Conservation (phyloP, 305 asterid genomes). For the Solanum aculeatissimum region DNA sequence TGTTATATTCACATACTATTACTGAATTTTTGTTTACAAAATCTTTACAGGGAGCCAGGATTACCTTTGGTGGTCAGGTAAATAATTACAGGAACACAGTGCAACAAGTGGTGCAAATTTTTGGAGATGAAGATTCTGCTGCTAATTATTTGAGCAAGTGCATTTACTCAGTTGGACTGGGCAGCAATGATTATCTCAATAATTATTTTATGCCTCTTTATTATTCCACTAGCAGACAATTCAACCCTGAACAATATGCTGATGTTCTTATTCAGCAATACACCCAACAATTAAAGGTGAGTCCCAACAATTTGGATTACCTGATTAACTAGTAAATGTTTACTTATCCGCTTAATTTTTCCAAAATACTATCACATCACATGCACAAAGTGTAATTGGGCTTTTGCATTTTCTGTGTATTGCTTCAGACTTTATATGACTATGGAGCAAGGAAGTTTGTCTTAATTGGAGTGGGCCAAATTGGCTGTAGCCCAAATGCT, state of each 20-base stretch:
- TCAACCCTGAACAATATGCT: conserved; percentile 52
- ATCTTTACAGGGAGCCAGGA: conserved; percentile 20
- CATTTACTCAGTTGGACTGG: conserved; percentile 46
- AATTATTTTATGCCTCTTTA: conserved; percentile 64
- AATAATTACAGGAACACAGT: conserved; percentile 32
- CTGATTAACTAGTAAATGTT: not conserved
- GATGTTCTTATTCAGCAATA: conserved; percentile 47
- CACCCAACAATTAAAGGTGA: conserved; percentile 21
- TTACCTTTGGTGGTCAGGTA: conserved; percentile 19
- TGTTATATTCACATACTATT: not conserved
- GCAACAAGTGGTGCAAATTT: conserved; percentile 15
- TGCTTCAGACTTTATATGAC: conserved; percentile 21
- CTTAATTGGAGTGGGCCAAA: conserved; percentile 30
- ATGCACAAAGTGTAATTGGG: not conserved
- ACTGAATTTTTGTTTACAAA: not conserved
- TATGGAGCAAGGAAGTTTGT: conserved; percentile 52
- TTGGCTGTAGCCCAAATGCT: conserved; percentile 40
- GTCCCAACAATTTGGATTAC: not conserved
- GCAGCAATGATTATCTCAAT: conserved; percentile 85
- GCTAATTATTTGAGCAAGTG: conserved; percentile 28
- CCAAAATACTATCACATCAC: too few relatives aligned
- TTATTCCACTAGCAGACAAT: conserved; percentile 15
- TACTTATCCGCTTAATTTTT: too few relatives aligned
- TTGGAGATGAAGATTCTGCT: conserved; percentile 19
- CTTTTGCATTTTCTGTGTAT: not conserved